Base-by-base conservation (phyloP, 768 basidiomycete species). In the Mycena galericulata region DNA sequence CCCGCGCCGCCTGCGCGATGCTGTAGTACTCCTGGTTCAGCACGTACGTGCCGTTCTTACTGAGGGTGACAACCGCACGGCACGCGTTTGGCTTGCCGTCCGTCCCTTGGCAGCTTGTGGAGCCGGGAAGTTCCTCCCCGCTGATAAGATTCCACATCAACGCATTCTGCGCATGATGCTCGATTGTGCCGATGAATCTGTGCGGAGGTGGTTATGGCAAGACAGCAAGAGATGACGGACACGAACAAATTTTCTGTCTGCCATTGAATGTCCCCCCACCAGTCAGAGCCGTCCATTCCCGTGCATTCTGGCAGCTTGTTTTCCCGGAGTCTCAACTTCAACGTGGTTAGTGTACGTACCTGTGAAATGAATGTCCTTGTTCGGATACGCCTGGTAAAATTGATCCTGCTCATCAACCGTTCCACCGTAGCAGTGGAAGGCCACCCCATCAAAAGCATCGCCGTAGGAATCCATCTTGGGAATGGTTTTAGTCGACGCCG, bases 1-100 rank as follows among this genome's bases (percentile, higher is more conserved):
- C 62, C 14, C 32, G 53, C 2, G 62, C n/a, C 12, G 62, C 62
- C 26, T 63, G 62, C 8, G 62, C 62, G n/a, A 63, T 63, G 30
- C 3, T 26, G 43, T 63, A 63, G 45, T 63, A 63, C 51, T 63
- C 62, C 15, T 63, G 41, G 32, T 63, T 63, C 30, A 63, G 24
- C 18, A 15, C 11, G 27, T 54, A 63, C 11, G 41, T 55, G 14
- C 62, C 62, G 43, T 55, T 41, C 14, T n/a, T 4, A n/a, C 54
- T 63, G 41, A 47, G 24, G 1, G 20, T 36, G 41, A 63, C 62
- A 17, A 55, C 62, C 9, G 62, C 62, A 24, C 62, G 62, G 11
- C 62, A 63, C 14, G 41, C n/a, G 15, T 63, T 63, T 1, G 22
- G 22, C 20, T 55, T 55, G 18, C 32, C 32, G 38, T 45, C 32